Percentiles rank a stretch among this genome's conserved stretches.
Evolutionary conservation across 164 flowering plant genomes (phyloP).

Genomic region (Vitis riparia): DNA sequence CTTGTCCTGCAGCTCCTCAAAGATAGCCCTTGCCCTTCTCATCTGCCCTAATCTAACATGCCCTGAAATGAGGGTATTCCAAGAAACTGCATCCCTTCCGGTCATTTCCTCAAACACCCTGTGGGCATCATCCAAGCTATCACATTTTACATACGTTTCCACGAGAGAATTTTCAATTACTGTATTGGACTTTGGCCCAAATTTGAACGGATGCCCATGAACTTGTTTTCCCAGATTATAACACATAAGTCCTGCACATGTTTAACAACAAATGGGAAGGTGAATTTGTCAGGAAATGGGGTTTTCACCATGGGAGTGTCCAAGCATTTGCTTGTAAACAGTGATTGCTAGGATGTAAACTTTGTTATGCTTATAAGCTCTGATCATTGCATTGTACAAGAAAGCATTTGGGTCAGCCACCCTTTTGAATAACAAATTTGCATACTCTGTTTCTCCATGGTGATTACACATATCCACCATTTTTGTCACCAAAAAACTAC

Average conservation of each 20-base stretch:
- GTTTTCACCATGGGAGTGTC: slow-evolving; percentile 12
- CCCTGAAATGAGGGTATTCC: slow-evolving; percentile 69
- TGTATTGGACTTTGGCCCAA: slow-evolving; percentile 32
- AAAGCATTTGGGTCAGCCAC: slow-evolving; percentile 59
- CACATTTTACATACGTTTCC: slow-evolving; percentile 68
- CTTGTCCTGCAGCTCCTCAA: slow-evolving; percentile 48
- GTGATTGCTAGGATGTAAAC: slow-evolving; percentile 17
- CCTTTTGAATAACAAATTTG: slow-evolving; percentile 45
- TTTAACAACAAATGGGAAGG: slow-evolving; percentile 63
- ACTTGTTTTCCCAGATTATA: slow-evolving; percentile 51
- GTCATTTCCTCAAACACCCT: slow-evolving; percentile 62
- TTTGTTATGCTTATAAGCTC: slow-evolving; percentile 48
- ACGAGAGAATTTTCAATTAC: slow-evolving; percentile 49
- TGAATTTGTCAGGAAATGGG: slow-evolving; percentile 56
- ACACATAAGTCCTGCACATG: slow-evolving; percentile 43
- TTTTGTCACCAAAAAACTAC: slow-evolving; percentile 70
- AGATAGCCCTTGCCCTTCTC: slow-evolving; percentile 43
- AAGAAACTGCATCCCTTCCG: slow-evolving; percentile 60
- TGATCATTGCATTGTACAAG: slow-evolving; percentile 63
- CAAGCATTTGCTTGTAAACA: slow-evolving; percentile 48
- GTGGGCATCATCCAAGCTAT: slow-evolving; percentile 38
- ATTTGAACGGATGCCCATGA: slow-evolving; percentile 60
- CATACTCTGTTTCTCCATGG: slow-evolving; percentile 40
- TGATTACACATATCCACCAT: slow-evolving; percentile 58
- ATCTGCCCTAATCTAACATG: slow-evolving; percentile 55